Evolutionary conservation across 192 early-diverging fungal genomes (phyloP).

Genomic region (Coemansia sp.): DNA sequence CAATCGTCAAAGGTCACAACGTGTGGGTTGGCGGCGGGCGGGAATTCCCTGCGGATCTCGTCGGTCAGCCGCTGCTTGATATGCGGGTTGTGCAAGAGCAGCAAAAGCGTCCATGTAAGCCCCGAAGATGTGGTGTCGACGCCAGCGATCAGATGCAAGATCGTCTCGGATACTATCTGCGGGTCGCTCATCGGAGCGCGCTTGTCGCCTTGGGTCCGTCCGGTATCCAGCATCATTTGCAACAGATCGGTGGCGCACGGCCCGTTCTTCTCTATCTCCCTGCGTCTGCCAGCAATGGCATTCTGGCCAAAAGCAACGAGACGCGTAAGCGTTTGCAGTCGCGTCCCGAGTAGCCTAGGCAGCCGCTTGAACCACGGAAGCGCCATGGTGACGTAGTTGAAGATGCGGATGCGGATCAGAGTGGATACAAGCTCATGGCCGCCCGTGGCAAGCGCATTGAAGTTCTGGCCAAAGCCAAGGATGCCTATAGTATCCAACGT

Average conservation of each 20-base stretch:
- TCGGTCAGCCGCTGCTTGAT: slow-evolving; percentile 15
- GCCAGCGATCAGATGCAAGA: slow-evolving; percentile 51
- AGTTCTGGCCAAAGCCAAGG: slow-evolving; percentile 36
- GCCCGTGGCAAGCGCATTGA: slow-evolving; percentile 22
- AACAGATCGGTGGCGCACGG: slow-evolving; percentile 15
- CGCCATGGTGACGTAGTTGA: slow-evolving; percentile 43
- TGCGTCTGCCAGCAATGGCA: slow-evolving; percentile 26
- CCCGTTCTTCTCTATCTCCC: background rate
- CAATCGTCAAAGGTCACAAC: slow-evolving; percentile 26
- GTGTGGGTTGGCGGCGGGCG: background rate
- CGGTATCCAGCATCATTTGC: slow-evolving; percentile 41
- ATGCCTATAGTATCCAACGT: slow-evolving; percentile 43
- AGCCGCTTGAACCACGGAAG: slow-evolving; percentile 43
- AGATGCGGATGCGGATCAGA: slow-evolving; percentile 19
- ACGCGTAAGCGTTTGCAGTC: slow-evolving; percentile 10
- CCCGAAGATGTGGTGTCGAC: slow-evolving; percentile 52
- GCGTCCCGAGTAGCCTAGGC: slow-evolving; percentile 12
- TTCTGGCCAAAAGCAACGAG: slow-evolving; percentile 20
- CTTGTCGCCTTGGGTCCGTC: background rate
- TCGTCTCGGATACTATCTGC: slow-evolving; percentile 45
- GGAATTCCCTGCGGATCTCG: slow-evolving; percentile 41
- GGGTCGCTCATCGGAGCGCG: slow-evolving; percentile 22
- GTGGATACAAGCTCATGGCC: slow-evolving; percentile 29
- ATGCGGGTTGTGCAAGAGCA: slow-evolving; percentile 48
- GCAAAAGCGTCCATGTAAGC: slow-evolving; percentile 45